Base-by-base conservation (phyloP, 176 grass and related monocot genomes). In the Triticum turgidum region DNA sequence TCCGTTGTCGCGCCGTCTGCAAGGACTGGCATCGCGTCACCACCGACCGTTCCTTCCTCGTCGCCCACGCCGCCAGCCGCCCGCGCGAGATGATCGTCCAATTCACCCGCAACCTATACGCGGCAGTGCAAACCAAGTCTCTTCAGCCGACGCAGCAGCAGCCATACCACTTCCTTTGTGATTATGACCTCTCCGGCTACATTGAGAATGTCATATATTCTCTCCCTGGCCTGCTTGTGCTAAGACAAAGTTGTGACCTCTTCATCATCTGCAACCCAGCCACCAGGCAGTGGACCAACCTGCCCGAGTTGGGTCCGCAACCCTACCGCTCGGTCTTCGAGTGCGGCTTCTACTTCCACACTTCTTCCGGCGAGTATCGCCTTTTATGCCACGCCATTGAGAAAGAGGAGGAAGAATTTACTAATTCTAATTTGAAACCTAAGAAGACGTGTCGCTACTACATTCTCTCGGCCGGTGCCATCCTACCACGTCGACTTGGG, bases 1-100 rank as follows among this genome's bases (percentile, higher is more conserved):
- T 49, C 15, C 82, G 71, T 3, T 76, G 70, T 38, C 17, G 71
- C 6, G 82, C 82, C 6, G 59, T 84, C 25, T 84, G 82, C 82
- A 63, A 76, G 71, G 6, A 25, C 5, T 76, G 82, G 82, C 59
- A 22, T 37, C 38, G 71, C 15, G 1, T 76, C 39, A 14, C 83
- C 27, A 51, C 15, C 25, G 18, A 5, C 7, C 3, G 1, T 18
- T 34, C 56, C 27, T 76, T 76, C 71, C 25, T 84, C 5, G 58
- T 17, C 3, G 59, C 39, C 11, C 64, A 66, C 27, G 25, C 64
- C 25, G 25, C n/a, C 25, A 9, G 64, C 64, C 64, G 27, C 25
- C 64, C 64, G 11, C 11, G 2, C 11, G 45, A 49, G 45, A 49
- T 49, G 45, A 3, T 49, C 45, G 45, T 13, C 45, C 3, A 49